Evolutionary conservation across 208 protist genomes (phyloP).

Genomic region (Leishmania arabica): DNA sequence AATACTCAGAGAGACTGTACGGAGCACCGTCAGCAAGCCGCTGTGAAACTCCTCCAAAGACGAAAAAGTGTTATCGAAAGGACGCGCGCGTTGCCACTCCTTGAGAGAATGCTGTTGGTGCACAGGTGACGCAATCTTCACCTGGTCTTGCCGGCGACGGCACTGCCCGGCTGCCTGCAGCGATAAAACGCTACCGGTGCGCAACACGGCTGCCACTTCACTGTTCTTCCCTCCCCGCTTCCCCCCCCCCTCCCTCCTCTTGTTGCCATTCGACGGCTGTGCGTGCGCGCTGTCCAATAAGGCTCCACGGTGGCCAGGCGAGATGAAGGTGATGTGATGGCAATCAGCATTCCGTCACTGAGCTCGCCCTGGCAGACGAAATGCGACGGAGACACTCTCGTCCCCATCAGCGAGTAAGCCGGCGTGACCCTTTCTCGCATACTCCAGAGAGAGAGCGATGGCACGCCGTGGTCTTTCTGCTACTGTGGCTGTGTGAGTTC

Average conservation of each 20-base stretch:
- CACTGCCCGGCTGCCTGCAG: not conserved
- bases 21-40: not conserved
- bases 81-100: not conserved
- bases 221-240: not conserved
- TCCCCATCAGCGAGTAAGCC: not conserved
- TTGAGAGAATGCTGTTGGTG: not conserved
- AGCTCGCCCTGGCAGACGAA: too few relatives aligned
- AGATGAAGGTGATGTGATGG: not conserved
- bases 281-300: not conserved
- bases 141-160: not conserved
- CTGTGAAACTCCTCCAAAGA: not conserved
- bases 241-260: too few relatives aligned
- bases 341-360: not conserved
- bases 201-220: not conserved
- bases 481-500: not conserved
- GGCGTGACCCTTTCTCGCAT: not conserved
- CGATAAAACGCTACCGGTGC: not conserved
- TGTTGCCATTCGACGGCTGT: not conserved
- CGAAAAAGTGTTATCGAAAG: not conserved
- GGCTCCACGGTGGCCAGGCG: not conserved
- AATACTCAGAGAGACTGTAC: not conserved
- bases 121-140: not conserved
- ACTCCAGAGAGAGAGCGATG: too few relatives aligned
- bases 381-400: not conserved
- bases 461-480: not conserved